These are phyloP conservation scores for Candida succiphila DNA, from an alignment of 805 yeast species.

Conservation along the genomic window DNA sequence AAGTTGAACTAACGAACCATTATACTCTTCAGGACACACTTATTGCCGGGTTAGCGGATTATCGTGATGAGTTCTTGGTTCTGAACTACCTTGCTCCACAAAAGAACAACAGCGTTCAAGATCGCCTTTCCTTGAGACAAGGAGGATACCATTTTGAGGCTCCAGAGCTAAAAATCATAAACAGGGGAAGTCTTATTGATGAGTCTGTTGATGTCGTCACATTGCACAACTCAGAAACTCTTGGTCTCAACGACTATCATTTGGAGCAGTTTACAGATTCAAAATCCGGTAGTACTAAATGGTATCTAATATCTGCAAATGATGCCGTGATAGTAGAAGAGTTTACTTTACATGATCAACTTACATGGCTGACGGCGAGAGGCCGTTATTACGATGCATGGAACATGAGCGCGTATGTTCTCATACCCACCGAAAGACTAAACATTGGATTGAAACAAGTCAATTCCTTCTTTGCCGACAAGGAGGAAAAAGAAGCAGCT, in stretches of 20 bases:
- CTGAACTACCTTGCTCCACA: slow-evolving; percentile 39
- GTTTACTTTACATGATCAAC: slow-evolving; percentile 57
- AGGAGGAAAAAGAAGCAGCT: slow-evolving; percentile 50
- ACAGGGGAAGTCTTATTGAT: slow-evolving; percentile 58
- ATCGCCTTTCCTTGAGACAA: slow-evolving; percentile 7
- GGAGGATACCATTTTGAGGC: slow-evolving; percentile 2
- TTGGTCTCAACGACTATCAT: slow-evolving; percentile 77
- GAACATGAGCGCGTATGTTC: slow-evolving; percentile 56
- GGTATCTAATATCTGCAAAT: slow-evolving; percentile 66
- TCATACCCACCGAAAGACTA: slow-evolving; percentile 39
- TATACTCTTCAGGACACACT: slow-evolving; percentile 38
- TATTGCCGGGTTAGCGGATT: slow-evolving; percentile 72
- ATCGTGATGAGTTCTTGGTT: slow-evolving; percentile 56
- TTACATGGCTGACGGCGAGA: slow-evolving; percentile 59
- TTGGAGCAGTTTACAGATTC: slow-evolving; percentile 42
- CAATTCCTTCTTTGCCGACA: slow-evolving; percentile 28
- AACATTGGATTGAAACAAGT: slow-evolving; percentile 52
- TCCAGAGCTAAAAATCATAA: slow-evolving; percentile 71
- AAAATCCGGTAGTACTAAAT: slow-evolving; percentile 25
- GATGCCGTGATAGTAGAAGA: slow-evolving; percentile 76
- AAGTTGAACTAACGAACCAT: slow-evolving; percentile 36
- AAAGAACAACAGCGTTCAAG: slow-evolving; percentile 10
- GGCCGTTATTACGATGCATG: slow-evolving; percentile 61
- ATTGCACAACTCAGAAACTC: slow-evolving; percentile 40
- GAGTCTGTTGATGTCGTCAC: slow-evolving; percentile 72